Evolutionary conservation across 208 protist species (phyloP), one percentile per base, ranked within the genome.

Genomic region (Phytomonas francai): DNA sequence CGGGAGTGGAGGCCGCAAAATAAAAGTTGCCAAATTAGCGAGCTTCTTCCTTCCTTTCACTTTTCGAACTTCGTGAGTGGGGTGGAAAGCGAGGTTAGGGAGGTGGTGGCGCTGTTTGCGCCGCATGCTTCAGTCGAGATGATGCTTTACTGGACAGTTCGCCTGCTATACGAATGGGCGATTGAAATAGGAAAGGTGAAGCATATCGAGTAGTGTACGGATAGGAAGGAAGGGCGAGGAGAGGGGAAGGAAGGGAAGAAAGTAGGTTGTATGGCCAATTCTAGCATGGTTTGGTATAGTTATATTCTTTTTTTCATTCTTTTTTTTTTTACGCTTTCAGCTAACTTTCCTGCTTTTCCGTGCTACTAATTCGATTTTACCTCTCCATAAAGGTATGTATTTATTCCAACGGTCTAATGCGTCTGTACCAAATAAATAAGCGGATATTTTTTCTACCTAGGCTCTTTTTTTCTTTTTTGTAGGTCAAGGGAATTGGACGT

Each of bases 81-180:
- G 25, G 32, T 45, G 27, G 74, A 71, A 34, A n/a, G 65, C 31
- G 74, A 63, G 5, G 74, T 87, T 39, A 45, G 39, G 22, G 83
- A 91, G 65, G 58, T 93, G 8, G 72, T 81, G 39, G 74, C 78
- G 29, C 65, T 83, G 25, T 87, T 93, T 54, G 36, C 74, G 0
- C 78, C 82, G n/a, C 29, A 78, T 25, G 77, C 80, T 30, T 45
- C 80, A 27, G 79, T 87, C 45, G 66, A 72, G 36, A 59, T 72
- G 33, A 85, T 82, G 78, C 65, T 86, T 68, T 76, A 77, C 64
- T 88, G 87, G 76, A 77, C 78, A 27, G 72, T 77, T 49, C 77
- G 73, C 29, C 42, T 89, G 28, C 67, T 89, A 14, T 70, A 84
- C 42, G 58, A 72, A 31, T 61, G 73, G 69, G 33, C 8, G 5